Base-by-base conservation (phyloP, 805 yeast genomes). In the Tetrapisispora namnaoensis region DNA sequence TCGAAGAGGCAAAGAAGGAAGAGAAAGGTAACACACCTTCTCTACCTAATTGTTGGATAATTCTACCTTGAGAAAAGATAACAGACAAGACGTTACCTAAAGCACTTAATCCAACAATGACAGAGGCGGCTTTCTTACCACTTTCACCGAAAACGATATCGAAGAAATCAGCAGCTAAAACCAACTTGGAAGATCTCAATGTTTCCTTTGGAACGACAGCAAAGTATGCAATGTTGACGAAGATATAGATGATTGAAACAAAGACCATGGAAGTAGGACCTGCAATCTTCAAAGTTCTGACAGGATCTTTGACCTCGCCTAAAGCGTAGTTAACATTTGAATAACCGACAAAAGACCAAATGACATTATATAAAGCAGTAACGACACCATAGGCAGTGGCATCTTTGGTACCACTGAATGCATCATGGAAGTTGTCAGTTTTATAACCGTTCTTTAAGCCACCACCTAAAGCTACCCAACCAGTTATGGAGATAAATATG, bases 331-430 rank as follows among this genome's bases (percentile, higher is more conserved):
- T 85, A 46, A 83, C 90, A 61, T 86, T 86, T 37, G 90, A 82
- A 63, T 85, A 86, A 46, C 95, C 95, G 57, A 84, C 78, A 57
- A 79, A 86, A 1, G 91, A 83, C 91, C 91, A 86, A 60, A 86
- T 85, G 49, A 86, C 86, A 59, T 83, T 84, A 70, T 84, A 85
- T 49, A 86, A 72, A 7, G 93, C 89, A 56, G 80, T 82, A 49
- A 82, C 86, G 46, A 81, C 72, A 54, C 87, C 86, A 56, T 74
- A 80, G n/a, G 81, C 84, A 37, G 79, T 69, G 7, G 83, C 83
- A 44, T 59, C 60, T 53, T 66, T 53, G 4, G 74, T 67, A 46
- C 84, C 83, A 1, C 61, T 68, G 58, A 84, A 83, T 2, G 86
- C 76, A 57, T 83, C 62, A 38, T 61, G 58, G 65, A 83, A 82